Evolutionary conservation across 768 basidiomycete genomes (phyloP).

Genomic region (Lentinus tigrinus): DNA sequence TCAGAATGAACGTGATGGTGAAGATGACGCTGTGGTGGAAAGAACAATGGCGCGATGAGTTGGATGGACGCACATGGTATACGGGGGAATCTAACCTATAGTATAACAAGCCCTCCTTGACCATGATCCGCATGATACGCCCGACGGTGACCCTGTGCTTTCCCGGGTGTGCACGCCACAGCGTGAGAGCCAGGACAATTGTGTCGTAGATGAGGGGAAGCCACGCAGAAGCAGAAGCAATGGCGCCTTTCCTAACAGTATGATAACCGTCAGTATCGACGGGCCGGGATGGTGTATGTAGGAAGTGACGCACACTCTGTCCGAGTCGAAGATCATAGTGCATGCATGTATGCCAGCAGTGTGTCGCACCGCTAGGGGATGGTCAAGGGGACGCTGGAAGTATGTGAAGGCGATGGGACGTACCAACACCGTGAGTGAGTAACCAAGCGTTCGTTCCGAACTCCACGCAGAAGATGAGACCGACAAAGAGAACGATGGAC

Average conservation of each 20-base stretch:
- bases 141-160: slow-evolving; percentile 17
- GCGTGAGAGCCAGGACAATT: slow-evolving; percentile 32
- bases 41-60: not conserved
- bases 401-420: slow-evolving; percentile 14
- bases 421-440: slow-evolving; percentile 50
- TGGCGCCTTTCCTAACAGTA: not conserved
- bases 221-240: slow-evolving; percentile 41
- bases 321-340: slow-evolving; percentile 36
- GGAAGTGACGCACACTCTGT: slow-evolving; percentile 6
- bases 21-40: slow-evolving; percentile 35
- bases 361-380: slow-evolving; percentile 17
- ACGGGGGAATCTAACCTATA: slow-evolving; percentile 26
- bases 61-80: not conserved
- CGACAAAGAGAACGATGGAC: slow-evolving; percentile 28
- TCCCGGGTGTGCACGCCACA: slow-evolving; percentile 30
- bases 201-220: slow-evolving; percentile 42
- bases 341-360: slow-evolving; percentile 31
- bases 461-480: slow-evolving; percentile 40
- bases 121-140: slow-evolving; percentile 26
- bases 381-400: not conserved
- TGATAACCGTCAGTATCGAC: no score
- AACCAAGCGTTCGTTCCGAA: slow-evolving; percentile 52
- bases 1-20: slow-evolving; percentile 35
- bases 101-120: slow-evolving; percentile 35
- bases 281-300: no score